A percentile compares a stretch with the other conserved stretches of the same genome.
phyloP scores from a whole-genome alignment of 1,284 basidiomycete genomes.

The Cystobasidiaceae sp. region DNA sequence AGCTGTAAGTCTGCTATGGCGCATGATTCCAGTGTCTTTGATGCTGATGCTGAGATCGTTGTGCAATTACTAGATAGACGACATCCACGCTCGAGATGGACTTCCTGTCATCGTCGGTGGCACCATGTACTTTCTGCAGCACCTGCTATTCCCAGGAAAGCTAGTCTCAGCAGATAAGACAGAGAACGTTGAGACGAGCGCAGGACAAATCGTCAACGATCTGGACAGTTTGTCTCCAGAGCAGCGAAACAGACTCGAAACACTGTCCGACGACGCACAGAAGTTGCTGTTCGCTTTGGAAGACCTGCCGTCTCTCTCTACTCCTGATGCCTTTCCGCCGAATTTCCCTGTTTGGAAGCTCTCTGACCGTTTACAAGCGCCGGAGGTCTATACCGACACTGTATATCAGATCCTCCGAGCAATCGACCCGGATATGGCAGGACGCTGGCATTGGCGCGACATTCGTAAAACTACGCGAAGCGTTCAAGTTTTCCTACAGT shows the following conservation, averaged over 20 bases:
- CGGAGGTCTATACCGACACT: slow-evolving; percentile 56
- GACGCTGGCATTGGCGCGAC: slow-evolving; percentile 93
- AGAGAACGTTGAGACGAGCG: slow-evolving; percentile 38
- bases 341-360: slow-evolving; percentile 48
- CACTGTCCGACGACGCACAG: slow-evolving; percentile 53
- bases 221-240: slow-evolving; percentile 46
- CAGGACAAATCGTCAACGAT: slow-evolving; percentile 45
- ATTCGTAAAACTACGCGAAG: slow-evolving; percentile 80
- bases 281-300: slow-evolving; percentile 50
- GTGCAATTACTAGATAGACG: slow-evolving; percentile 58
- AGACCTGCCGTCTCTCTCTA: slow-evolving; percentile 34
- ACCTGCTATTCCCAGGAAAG: slow-evolving; percentile 54
- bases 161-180: slow-evolving; percentile 35
- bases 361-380: slow-evolving; percentile 52
- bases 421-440: slow-evolving; percentile 71
- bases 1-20: background rate
- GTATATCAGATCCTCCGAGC: slow-evolving; percentile 64
- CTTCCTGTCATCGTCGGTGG: slow-evolving; percentile 90
- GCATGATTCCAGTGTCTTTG: no score
- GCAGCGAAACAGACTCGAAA: slow-evolving; percentile 51
- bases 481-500: slow-evolving; percentile 72
- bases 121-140: slow-evolving; percentile 95
- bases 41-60: no score
- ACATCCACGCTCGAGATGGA: slow-evolving; percentile 57
- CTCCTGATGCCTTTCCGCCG: slow-evolving; percentile 35